Evolutionary conservation across 805 yeast species (phyloP).

Genomic region (Myxozyma neotropica): DNA sequence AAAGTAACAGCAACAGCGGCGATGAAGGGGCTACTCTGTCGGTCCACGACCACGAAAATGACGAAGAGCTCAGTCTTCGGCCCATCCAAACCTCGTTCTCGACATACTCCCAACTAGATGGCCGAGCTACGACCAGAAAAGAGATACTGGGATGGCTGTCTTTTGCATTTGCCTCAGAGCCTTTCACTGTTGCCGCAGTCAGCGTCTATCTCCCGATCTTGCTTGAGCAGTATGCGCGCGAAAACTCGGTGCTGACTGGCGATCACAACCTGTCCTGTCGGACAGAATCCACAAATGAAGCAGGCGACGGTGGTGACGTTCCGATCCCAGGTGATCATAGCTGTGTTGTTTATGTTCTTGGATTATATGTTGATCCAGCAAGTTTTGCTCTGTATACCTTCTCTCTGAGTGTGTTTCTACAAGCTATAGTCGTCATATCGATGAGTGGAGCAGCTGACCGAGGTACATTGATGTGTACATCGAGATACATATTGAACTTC

Average conservation of each 20-base stretch:
- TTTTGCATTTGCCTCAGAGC: constrained; percentile 76
- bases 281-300: constrained; percentile 21
- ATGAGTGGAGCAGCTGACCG: constrained; percentile 74
- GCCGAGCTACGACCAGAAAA: constrained; percentile 42
- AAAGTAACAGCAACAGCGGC: neutral
- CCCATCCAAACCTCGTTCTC: constrained; percentile 29
- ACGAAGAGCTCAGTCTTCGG: constrained; percentile 11
- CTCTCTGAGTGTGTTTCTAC: constrained; percentile 70
- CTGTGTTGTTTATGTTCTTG: constrained; percentile 55
- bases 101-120: constrained; percentile 29
- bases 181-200: constrained; percentile 76
- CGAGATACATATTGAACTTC: neutral
- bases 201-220: constrained; percentile 76
- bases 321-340: constrained; percentile 37
- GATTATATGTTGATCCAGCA: constrained; percentile 64
- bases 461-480: constrained; percentile 36
- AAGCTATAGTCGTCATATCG: constrained; percentile 68
- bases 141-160: constrained; percentile 61
- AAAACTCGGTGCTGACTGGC: constrained; percentile 63
- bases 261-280: constrained; percentile 64
- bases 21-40: neutral
- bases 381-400: constrained; percentile 75
- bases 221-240: constrained; percentile 70
- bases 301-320: constrained; percentile 34
- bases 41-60: neutral